Conservation (phyloP, 768 basidiomycete genomes). For the Suillus spraguei region DNA sequence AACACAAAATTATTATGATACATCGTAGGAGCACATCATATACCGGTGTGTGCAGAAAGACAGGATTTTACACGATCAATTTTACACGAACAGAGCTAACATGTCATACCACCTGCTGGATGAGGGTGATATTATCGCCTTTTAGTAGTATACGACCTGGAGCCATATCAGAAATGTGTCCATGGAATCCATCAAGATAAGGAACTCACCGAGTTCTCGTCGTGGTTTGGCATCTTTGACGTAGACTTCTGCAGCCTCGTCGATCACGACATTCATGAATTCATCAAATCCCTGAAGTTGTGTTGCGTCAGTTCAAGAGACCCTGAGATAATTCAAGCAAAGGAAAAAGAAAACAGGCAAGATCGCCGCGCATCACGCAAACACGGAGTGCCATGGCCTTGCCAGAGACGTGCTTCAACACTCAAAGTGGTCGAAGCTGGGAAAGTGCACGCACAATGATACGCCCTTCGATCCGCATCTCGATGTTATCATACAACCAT, state of each 20-base stretch:
- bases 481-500: constrained; percentile 97
- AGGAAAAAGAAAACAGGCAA: constrained; percentile 13
- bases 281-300: constrained; percentile 90
- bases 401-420: constrained; percentile 42
- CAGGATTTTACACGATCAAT: constrained; percentile 19
- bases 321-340: constrained; percentile 10
- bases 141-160: constrained; percentile 94
- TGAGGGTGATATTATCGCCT: constrained; percentile 98
- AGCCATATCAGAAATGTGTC: constrained; percentile 5
- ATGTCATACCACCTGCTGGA: constrained; percentile 63
- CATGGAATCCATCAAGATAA: constrained; percentile 11
- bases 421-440: constrained; percentile 29
- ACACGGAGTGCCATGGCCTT: constrained; percentile 35
- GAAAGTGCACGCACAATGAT: constrained; percentile 78
- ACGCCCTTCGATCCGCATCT: constrained; percentile 94
- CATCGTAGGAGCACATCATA: constrained; percentile 17
- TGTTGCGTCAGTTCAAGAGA: constrained; percentile 25
- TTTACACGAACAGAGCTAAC: constrained; percentile 14
- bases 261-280: constrained; percentile 98
- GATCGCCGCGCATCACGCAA: constrained; percentile 11
- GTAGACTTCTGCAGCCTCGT: constrained; percentile 91
- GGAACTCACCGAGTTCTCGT: constrained; percentile 72
- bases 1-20: constrained; percentile 23
- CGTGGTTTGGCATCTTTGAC: constrained; percentile 88
- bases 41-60: constrained; percentile 14